phyloP scores from a whole-genome alignment of 75 land plant species.

The Cupressus sempervirens region DNA sequence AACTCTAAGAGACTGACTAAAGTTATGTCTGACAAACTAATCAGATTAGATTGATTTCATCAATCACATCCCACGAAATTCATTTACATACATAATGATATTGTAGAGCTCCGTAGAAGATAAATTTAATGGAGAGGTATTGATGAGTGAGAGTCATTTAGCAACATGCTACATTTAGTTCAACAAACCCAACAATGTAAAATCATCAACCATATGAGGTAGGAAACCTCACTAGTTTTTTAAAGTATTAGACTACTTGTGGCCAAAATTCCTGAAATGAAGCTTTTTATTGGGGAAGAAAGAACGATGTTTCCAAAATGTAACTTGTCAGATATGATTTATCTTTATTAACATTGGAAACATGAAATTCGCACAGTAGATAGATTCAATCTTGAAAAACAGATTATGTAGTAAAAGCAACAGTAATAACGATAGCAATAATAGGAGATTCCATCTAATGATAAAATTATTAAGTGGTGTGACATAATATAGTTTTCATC shows the following conservation, averaged over 20 bases:
- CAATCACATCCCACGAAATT: neutral
- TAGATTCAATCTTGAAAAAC: neutral
- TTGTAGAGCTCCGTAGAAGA: neutral
- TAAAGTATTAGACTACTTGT: neutral
- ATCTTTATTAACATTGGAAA: neutral
- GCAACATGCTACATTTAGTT: neutral
- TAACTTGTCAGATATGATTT: neutral
- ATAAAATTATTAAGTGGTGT: neutral
- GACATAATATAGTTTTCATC: neutral
- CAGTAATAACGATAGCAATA: neutral
- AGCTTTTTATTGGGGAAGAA: neutral
- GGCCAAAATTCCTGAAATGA: neutral
- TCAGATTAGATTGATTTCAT: neutral
- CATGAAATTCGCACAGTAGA: neutral
- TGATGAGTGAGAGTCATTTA: neutral
- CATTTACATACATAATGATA: neutral
- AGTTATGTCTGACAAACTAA: neutral
- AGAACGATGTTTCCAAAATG: neutral
- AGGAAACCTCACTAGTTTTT: neutral
- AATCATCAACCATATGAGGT: neutral
- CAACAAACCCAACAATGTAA: neutral
- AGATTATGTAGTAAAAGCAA: neutral
- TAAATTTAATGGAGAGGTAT: neutral
- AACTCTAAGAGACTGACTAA: neutral
- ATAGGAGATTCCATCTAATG: neutral